Conservation (phyloP, 371 early-diverging fungal genomes). For the Rhizopus stolonifer region DNA sequence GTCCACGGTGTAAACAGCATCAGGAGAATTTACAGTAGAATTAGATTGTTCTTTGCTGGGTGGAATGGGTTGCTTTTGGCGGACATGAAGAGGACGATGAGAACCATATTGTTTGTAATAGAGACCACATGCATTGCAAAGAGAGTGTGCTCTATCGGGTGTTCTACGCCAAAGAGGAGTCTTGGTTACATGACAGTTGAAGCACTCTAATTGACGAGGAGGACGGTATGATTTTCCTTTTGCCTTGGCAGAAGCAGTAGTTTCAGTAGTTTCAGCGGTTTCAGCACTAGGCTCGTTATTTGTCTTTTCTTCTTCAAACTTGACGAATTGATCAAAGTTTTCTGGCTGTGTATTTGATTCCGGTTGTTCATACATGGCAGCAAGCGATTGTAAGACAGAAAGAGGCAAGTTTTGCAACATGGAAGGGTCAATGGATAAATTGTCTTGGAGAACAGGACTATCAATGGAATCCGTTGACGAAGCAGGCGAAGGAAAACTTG, state of each 20-base stretch:
- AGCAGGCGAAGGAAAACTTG: constrained; percentile 32
- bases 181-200: constrained; percentile 76
- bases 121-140: constrained; percentile 87
- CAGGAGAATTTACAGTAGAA: not conserved
- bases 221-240: constrained; percentile 31
- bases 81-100: constrained; percentile 67
- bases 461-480: constrained; percentile 31
- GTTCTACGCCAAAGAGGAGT: constrained; percentile 86
- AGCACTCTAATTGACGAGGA: constrained; percentile 72
- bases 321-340: constrained; percentile 39
- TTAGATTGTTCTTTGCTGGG: constrained; percentile 7
- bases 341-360: constrained; percentile 11
- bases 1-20: not conserved
- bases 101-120: constrained; percentile 75
- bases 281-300: constrained; percentile 6
- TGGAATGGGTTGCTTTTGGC: constrained; percentile 49
- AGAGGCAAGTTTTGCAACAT: constrained; percentile 33
- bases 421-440: constrained; percentile 30
- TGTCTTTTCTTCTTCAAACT: constrained; percentile 31
- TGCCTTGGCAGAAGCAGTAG: constrained; percentile 6
- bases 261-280: not conserved
- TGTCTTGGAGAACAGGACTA: constrained; percentile 18
- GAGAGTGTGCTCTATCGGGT: constrained; percentile 69
- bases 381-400: constrained; percentile 28
- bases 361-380: constrained; percentile 33